These are phyloP conservation scores for Pyrrhoderma noxium DNA, from an alignment of 1,284 basidiomycete species.

Conservation along the genomic window DNA sequence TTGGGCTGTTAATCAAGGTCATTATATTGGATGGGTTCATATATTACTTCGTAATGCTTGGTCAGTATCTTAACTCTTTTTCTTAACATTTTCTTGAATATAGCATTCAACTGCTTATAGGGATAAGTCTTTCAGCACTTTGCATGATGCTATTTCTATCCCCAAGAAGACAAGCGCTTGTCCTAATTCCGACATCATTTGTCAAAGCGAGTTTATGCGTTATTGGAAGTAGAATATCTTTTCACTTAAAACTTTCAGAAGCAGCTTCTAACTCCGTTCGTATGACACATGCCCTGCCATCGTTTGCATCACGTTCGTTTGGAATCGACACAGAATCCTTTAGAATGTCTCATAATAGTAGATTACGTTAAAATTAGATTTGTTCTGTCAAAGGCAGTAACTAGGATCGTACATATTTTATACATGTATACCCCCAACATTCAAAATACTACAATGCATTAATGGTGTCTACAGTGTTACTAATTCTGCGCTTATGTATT, in stretches of 20 bases:
- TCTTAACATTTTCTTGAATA: not conserved
- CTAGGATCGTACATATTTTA: no score
- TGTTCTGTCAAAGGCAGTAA: no score
- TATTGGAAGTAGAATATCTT: slow-evolving; percentile 6
- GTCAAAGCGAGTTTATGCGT: slow-evolving; percentile 8
- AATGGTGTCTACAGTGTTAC: no score
- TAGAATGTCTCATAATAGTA: no score
- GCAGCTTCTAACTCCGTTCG: no score
- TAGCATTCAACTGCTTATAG: not conserved
- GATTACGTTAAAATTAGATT: no score
- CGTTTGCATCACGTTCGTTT: no score
- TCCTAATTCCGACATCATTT: not conserved
- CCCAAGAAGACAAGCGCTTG: not conserved
- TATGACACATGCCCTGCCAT: no score
- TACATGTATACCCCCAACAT: no score
- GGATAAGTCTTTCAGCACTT: not conserved
- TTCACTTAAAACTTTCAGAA: not conserved
- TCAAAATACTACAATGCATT: no score
- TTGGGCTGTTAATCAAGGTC: slow-evolving; percentile 2
- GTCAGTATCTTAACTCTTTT: not conserved
- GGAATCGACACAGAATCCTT: no score
- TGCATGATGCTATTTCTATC: not conserved
- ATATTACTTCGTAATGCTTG: slow-evolving; percentile 11
- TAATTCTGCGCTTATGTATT: no score
- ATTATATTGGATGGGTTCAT: slow-evolving; percentile 11